Base-by-base conservation (phyloP, 2,329 filamentous ascomycete genomes). In the Xylaria sp. region DNA sequence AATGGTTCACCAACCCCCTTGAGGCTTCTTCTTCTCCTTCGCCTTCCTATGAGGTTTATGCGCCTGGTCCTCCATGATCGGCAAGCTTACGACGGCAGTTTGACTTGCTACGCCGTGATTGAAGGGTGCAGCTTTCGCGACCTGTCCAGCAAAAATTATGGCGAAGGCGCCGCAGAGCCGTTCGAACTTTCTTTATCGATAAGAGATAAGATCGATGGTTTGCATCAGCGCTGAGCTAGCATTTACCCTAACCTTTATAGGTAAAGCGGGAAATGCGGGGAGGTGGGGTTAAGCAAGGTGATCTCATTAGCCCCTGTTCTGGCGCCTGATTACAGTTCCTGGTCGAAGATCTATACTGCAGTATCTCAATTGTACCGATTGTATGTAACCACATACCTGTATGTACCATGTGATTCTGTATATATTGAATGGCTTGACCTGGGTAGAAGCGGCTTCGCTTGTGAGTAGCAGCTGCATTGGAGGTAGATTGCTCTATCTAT, bases 11-110 rank as follows among this genome's bases (percentile, higher is more conserved):
- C 69, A 77, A 88, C 88, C 89, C 79, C 89, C 90, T 52, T 90
- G 81, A 57, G 84, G 82, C 81, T 91, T 89, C 85, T 97, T 97
- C 86, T 97, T 97, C 83, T 96, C 93, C 82, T 97, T 98, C 37
- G 90, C 84, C 78, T 93, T 90, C 77, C 94, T 88, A 85, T 98
- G 95, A 76, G 94, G 89, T 82, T 93, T 90, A 78, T 98, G 94
- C 54, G 87, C 81, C 84, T 98, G 94, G 71, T 94, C 88, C 80
- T 94, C 92, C 92, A 94, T 94, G 61, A 39, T 65, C 61, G 69
- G 71, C 66, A 39, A 67, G 44, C 5, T 50, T 71, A 46, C 62
- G n/a, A 64, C 20, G n/a, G 44, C 34, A 46, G 51, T 44, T 37
- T n/a, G 57, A 18, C 37, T 46, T 54, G 51, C 32, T 7, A 63